Evolutionary conservation across 2,329 filamentous ascomycete species (phyloP), one percentile per base, ranked within the genome.

Genomic region (Stemphylium vesicarium): DNA sequence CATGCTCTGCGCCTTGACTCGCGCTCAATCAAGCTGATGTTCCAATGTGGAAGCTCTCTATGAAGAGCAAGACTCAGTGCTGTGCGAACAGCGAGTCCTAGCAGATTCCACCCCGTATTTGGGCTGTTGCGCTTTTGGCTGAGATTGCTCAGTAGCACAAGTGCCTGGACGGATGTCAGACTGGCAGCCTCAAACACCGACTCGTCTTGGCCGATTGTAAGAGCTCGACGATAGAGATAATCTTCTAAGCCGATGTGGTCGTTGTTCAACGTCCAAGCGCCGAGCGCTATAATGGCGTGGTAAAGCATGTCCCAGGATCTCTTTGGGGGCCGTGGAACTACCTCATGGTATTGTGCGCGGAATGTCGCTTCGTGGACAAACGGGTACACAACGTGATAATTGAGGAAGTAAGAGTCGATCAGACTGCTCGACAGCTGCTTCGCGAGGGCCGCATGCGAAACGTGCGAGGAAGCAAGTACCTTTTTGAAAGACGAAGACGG

Each of bases 281-380:
- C 65, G 24, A 68, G 48, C 12, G 64, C 65, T 40, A 68, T 44
- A 15, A 68, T 63, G 0, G 64, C 56, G 40, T 68, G 50, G 41
- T 66, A 68, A 1, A 68, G 56, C 62, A 68, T 68, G 22, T 67
- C 58, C 65, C 65, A 68, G 0, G 65, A 63, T 41, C 56, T 44
- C 31, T 61, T 57, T 0, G 64, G 50, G 15, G 65, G 65, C 2
- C 65, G 65, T 8, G 64, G 57, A 33, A 68, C 59, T 6, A 68
- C 60, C 35, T 68, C 64, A 29, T 68, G 63, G 32, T 60, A 65
- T 36, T 68, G 65, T 11, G 65, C 64, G n/a, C 65, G 65, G 29
- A 68, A 68, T 4, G 62, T 66, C 13, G 62, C 62, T 42, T 68
- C 65, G 22, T 68, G 65, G 2, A 68, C 60, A n/a, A 68, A 68